A percentile compares a stretch with the other conserved stretches of the same genome.
phyloP scores from a whole-genome alignment of 202 grass and related monocot genomes.

The Setaria viridis region DNA sequence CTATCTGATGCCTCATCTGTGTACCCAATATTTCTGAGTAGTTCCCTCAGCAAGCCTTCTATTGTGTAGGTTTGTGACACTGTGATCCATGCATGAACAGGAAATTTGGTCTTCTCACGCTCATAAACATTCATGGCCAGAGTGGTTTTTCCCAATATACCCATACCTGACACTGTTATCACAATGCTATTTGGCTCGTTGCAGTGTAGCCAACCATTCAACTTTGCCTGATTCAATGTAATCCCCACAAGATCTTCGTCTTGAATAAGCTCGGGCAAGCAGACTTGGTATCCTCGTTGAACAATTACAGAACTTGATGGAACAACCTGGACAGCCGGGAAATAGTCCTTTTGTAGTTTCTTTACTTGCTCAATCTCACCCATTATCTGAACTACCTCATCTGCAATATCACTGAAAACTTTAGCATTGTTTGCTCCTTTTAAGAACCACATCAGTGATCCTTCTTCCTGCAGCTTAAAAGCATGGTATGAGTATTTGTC shows the following conservation, averaged over 20 bases:
- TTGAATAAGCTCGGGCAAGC: slow-evolving; percentile 15
- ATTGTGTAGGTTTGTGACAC: too few relatives aligned
- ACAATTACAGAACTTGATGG: not conserved
- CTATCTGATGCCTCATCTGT: not conserved
- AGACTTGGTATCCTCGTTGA: not conserved
- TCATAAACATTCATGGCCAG: too few relatives aligned
- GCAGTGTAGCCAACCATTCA: slow-evolving; percentile 27
- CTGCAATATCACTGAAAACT: slow-evolving; percentile 15
- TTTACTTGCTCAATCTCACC: not conserved
- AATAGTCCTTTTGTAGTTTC: not conserved
- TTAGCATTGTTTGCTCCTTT: not conserved
- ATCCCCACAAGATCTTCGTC: slow-evolving; percentile 53
- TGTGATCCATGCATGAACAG: too few relatives aligned
- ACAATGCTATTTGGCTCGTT: too few relatives aligned
- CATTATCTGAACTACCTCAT: not conserved
- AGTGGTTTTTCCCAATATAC: too few relatives aligned
- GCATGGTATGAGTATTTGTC: not conserved
- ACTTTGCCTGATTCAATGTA: not conserved
- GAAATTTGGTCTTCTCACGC: too few relatives aligned
- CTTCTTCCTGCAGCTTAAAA: not conserved
- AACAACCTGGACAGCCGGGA: not conserved
- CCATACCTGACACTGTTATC: too few relatives aligned
- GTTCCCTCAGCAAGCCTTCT: too few relatives aligned
- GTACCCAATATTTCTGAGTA: not conserved
- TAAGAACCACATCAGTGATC: not conserved